phyloP scores from a whole-genome alignment of 306 rosid genomes.

The Lupinus albus region DNA sequence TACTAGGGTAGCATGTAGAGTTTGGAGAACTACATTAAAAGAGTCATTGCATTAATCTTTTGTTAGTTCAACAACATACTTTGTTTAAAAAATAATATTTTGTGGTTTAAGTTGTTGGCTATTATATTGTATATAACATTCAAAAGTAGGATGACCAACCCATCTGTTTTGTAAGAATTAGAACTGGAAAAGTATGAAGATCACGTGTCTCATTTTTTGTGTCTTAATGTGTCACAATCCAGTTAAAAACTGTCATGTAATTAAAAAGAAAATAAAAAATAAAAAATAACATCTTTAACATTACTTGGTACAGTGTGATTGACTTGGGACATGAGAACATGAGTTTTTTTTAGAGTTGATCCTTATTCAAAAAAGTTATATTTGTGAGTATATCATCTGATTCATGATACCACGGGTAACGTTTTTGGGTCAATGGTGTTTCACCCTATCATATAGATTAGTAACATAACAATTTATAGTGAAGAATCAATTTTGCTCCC shows the following conservation, averaged over 20 bases:
- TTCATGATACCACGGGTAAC: not conserved
- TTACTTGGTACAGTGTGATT: too few relatives aligned
- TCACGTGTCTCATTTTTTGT: too few relatives aligned
- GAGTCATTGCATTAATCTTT: not conserved
- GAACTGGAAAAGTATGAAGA: too few relatives aligned
- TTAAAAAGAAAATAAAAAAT: too few relatives aligned
- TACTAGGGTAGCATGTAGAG: not conserved
- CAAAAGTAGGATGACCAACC: conserved; percentile 30
- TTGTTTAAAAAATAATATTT: conserved; percentile 16
- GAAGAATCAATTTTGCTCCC: too few relatives aligned
- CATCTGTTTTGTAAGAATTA: not conserved
- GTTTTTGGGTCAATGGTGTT: not conserved
- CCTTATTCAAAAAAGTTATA: too few relatives aligned
- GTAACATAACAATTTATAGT: too few relatives aligned
- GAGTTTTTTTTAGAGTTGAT: too few relatives aligned
- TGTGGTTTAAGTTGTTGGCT: not conserved
- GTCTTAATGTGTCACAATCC: too few relatives aligned
- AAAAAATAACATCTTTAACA: too few relatives aligned
- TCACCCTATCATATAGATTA: not conserved
- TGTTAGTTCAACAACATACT: conserved; percentile 33
- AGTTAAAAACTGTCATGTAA: too few relatives aligned
- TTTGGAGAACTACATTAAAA: not conserved
- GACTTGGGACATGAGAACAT: too few relatives aligned
- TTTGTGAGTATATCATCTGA: conserved; percentile 11
- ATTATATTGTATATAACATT: not conserved